Evolutionary conservation across 2,329 filamentous ascomycete species (phyloP).

Genomic region (Aspergillus sp.): DNA sequence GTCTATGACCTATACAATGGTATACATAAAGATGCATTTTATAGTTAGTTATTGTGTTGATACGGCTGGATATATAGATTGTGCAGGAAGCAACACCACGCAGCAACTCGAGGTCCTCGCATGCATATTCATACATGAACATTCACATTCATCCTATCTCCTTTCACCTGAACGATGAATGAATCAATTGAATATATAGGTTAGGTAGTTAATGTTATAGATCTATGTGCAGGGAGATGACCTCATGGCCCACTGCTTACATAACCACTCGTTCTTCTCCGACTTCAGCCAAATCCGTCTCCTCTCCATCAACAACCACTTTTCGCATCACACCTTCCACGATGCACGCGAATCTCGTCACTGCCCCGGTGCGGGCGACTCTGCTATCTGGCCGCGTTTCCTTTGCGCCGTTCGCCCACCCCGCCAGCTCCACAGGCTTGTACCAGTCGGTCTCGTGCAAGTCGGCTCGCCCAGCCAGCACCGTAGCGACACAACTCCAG

Average conservation of each 20-base stretch:
- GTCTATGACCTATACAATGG: too few relatives aligned
- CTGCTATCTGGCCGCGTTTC: conserved; percentile 27
- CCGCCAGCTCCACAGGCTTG: conserved; percentile 16
- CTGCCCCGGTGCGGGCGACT: conserved; percentile 33
- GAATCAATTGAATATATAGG: too few relatives aligned
- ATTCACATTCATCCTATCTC: too few relatives aligned
- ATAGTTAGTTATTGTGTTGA: neutral
- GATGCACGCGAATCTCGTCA: conserved; percentile 27
- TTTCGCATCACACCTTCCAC: conserved; percentile 13
- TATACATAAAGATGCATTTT: neutral
- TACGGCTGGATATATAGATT: too few relatives aligned
- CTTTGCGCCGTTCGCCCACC: conserved; percentile 21
- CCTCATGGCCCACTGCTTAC: conserved; percentile 4
- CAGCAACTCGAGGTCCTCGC: too few relatives aligned
- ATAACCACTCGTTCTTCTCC: neutral
- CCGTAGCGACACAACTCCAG: conserved; percentile 18
- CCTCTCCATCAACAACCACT: neutral
- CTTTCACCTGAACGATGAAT: too few relatives aligned
- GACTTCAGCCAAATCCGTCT: neutral
- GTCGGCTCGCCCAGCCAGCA: conserved; percentile 23
- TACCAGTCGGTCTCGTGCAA: conserved; percentile 21
- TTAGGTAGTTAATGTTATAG: too few relatives aligned
- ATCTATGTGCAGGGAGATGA: neutral
- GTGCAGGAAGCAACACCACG: too few relatives aligned
- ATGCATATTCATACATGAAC: too few relatives aligned